Evolutionary conservation across 139 green algal genomes (phyloP).

Genomic region (Chlorella sp.): DNA sequence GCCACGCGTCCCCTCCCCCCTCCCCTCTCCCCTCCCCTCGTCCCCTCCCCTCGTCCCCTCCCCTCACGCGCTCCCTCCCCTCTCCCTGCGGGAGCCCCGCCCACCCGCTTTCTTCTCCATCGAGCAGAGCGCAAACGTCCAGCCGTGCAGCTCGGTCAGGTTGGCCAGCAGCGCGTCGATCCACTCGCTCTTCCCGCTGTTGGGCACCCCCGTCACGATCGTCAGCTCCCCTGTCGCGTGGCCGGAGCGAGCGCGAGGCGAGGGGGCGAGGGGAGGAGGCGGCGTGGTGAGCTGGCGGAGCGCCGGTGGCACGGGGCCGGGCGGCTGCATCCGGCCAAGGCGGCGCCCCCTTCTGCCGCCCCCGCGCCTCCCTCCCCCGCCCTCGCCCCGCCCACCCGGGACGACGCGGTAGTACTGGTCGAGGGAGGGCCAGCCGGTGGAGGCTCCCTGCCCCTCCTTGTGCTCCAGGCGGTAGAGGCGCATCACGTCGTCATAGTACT

Average conservation of each 20-base stretch:
- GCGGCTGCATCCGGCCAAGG: too few species aligned
- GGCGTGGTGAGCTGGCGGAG: too few species aligned
- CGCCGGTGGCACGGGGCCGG: too few species aligned
- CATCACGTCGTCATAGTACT: conserved; percentile 73
- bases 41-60: background rate
- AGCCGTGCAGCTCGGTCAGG: conserved; percentile 77
- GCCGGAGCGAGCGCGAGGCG: background rate
- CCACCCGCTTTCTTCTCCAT: conserved; percentile 82
- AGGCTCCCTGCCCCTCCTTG: conserved; percentile 55
- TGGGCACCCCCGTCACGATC: conserved; percentile 94
- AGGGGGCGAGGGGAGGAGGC: background rate
- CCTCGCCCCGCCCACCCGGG: background rate
- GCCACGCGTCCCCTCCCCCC: background rate
- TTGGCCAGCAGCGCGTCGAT: conserved; percentile 94
- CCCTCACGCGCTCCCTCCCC: background rate
- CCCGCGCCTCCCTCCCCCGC: background rate
- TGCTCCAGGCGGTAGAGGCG: conserved; percentile 55
- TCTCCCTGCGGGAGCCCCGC: background rate
- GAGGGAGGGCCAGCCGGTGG: conserved; percentile 80
- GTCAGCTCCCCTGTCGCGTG: conserved; percentile 86
- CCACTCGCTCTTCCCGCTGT: conserved; percentile 97
- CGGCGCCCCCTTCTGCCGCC: background rate
- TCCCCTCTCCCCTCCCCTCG: background rate
- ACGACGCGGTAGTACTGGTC: conserved; percentile 80
- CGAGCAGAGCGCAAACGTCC: conserved; percentile 88